These are phyloP conservation scores for Leccinum griseonigrum DNA, from an alignment of 1,284 basidiomycete species.

Conservation along the genomic window DNA sequence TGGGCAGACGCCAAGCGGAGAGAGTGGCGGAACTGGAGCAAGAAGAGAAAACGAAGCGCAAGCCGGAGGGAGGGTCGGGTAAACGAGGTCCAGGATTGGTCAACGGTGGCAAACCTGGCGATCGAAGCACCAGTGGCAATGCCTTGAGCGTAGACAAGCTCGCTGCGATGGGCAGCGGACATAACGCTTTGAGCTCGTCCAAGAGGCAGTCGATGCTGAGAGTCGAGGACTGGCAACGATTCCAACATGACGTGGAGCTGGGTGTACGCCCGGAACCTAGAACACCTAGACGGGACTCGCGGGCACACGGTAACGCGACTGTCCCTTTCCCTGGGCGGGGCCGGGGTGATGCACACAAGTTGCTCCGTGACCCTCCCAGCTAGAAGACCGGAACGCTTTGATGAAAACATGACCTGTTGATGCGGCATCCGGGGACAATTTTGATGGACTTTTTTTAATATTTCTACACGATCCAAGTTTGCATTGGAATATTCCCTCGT, in stretches of 20 bases:
- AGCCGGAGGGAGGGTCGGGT: conserved; percentile 40
- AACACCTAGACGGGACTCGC: conserved; percentile 37
- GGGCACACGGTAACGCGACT: conserved; percentile 29
- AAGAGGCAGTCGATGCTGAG: conserved; percentile 70
- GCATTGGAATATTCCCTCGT: conserved; percentile 19
- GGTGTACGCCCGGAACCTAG: conserved; percentile 30
- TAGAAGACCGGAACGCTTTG: conserved; percentile 15
- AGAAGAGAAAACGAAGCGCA: conserved; percentile 44
- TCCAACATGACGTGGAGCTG: conserved; percentile 54
- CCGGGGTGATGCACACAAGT: conserved; percentile 30
- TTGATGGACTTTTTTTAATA: conserved; percentile 16
- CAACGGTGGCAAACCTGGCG: conserved; percentile 30
- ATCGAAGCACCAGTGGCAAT: conserved; percentile 47
- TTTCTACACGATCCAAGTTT: conserved; percentile 13
- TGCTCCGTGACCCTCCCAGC: conserved; percentile 31
- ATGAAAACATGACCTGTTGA: conserved; percentile 21
- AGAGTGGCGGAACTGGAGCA: conserved; percentile 52
- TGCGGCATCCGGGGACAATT: conserved; percentile 17
- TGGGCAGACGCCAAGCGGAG: conserved; percentile 68
- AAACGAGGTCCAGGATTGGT: conserved; percentile 30
- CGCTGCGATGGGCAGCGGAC: conserved; percentile 40
- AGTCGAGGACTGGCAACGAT: conserved; percentile 79
- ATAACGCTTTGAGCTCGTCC: conserved; percentile 39
- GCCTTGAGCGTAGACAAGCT: conserved; percentile 61
- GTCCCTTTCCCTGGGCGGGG: conserved; percentile 49